Conservation (phyloP, 163 green algal species). For the Coccomyxa subellipsoidea region DNA sequence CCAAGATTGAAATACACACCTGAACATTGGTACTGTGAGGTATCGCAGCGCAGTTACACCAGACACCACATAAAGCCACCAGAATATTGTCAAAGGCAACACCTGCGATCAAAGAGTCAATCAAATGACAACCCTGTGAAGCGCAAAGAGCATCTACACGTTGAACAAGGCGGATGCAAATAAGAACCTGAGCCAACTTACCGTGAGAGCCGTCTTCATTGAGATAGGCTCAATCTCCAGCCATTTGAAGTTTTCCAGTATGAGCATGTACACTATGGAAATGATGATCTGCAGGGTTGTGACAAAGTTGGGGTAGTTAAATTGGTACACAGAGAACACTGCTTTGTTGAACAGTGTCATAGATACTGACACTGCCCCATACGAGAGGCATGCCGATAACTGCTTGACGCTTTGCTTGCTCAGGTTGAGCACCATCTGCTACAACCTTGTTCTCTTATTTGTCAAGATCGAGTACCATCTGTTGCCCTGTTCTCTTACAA, state of each 20-base stretch:
- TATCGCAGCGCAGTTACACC: constrained; percentile 50
- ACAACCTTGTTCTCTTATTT: no score
- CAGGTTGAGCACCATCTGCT: background rate
- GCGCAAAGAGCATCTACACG: background rate
- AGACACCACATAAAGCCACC: constrained; percentile 55
- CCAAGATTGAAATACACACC: constrained; percentile 14
- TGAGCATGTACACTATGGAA: constrained; percentile 39
- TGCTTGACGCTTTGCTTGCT: background rate
- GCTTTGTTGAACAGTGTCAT: constrained; percentile 68
- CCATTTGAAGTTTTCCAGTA: constrained; percentile 10
- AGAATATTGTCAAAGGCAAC: constrained; percentile 44
- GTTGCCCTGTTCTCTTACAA: background rate
- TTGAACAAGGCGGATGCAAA: no score
- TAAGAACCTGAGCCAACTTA: background rate
- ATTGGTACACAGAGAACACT: constrained; percentile 54
- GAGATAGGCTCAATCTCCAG: constrained; percentile 29
- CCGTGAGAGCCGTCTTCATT: constrained; percentile 18
- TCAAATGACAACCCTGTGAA: no score
- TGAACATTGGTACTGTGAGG: constrained; percentile 64
- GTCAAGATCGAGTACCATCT: background rate
- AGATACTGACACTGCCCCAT: constrained; percentile 42
- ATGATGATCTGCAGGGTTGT: constrained; percentile 41
- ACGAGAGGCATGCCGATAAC: constrained; percentile 38
- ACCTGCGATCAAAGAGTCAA: constrained; percentile 17
- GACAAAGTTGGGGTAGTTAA: constrained; percentile 45